Evolutionary conservation across 768 basidiomycete species (phyloP), one percentile per base, ranked within the genome.

Genomic region (Porpolomopsis calyptriformis): DNA sequence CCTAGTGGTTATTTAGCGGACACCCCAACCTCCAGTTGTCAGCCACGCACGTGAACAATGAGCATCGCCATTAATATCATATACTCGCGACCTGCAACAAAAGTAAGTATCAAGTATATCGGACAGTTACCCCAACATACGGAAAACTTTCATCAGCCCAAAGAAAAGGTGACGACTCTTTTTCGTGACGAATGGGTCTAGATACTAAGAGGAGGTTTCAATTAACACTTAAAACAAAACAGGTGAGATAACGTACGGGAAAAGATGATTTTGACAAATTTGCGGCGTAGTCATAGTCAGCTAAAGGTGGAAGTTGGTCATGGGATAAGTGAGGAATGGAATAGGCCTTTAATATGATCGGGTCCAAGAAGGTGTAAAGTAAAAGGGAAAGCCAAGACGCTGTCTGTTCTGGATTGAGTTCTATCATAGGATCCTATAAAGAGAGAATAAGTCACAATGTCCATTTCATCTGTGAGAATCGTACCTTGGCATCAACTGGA

Each of bases 251-350:
- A 50, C 41, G 47, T 48, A 57, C 61, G 40, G 57, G 52, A 46
- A 62, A 66, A 41, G 52, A 52, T 12, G 43, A 55, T 18, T 45
- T 55, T 29, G 53, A 62, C 8, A 65, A 44, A 43, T 57, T 45
- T 16, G 56, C 42, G 1, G 62, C 60, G 47, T 58, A 44, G 48
- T 84, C 81, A 45, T 76, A 73, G 50, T 81, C 78, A 4, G 74
- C 73, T 60, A 84, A 72, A 2, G 76, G 77, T 12, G 80, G 80
- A 34, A 81, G 61, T 40, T 79, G 56, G 34, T 81, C 77, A 31
- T 61, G 60, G 1, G 70, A 55, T 1, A 79, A 53, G 53, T 73
- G 74, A 3, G 66, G 49, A n/a, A 68, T 55, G n/a, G 63, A 57
- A 49, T 67, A 66, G 1, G 70, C 75, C 8, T 60, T 52, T 44